phyloP scores from a whole-genome alignment of 352 stramenopile species.

The Saprolegnia diclina region DNA sequence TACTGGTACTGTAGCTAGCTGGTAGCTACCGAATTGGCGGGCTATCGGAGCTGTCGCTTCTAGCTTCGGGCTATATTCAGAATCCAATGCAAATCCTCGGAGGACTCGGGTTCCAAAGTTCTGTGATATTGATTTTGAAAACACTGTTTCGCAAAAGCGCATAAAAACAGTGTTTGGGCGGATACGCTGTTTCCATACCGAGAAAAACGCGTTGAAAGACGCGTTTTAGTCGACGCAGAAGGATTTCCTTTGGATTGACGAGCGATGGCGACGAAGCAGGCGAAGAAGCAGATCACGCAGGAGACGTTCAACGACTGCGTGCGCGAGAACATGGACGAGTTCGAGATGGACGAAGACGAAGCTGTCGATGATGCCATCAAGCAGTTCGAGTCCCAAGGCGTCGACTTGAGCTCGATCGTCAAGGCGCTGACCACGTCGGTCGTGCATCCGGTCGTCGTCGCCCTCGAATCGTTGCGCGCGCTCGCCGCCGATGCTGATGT shows the following conservation, averaged over 20 bases:
- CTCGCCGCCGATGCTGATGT: neutral
- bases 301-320: conserved; percentile 88
- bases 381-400: conserved; percentile 83
- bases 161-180: no score
- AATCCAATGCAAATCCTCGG: no score
- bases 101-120: no score
- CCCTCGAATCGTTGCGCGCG: neutral
- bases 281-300: conserved; percentile 67
- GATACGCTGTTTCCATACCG: no score
- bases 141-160: no score
- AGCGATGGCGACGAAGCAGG: neutral
- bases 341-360: conserved; percentile 80
- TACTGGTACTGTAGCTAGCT: no score
- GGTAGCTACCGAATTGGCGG: no score
- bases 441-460: conserved; percentile 14
- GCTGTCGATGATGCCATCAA: conserved; percentile 68
- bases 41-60: no score
- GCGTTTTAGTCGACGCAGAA: no score
- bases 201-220: no score
- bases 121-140: no score
- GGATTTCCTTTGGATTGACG: neutral
- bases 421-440: conserved; percentile 34
- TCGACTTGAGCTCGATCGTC: conserved; percentile 82
- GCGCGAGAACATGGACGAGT: conserved; percentile 85
- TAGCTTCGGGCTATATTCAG: no score